Evolutionary conservation across 805 yeast genomes (phyloP), one percentile per base, ranked within the genome.

Genomic region (Teunomyces gatunensis): DNA sequence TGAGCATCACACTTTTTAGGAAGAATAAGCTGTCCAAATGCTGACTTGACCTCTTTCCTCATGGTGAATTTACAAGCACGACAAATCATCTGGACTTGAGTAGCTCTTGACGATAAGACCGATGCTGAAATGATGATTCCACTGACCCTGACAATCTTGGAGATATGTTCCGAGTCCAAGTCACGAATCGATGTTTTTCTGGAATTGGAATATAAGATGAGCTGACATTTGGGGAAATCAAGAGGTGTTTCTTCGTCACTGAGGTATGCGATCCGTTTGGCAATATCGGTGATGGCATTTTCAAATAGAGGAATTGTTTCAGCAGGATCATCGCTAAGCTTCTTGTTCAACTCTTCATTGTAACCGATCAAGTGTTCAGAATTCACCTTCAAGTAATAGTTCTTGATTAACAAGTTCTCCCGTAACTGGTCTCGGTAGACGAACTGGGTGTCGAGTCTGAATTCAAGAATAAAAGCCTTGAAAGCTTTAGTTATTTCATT

Each of bases 61-160:
- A 82, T 79, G 2, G 94, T 84, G 61, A 90, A 95, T 55, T 89
- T 81, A 69, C 99, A 94, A 45, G 80, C 77, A 51, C 96, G 80
- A 69, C 99, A 94, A 78, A 91, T 83, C 47, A 94, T 71, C 54
- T 87, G 90, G 27, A 91, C 81, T 47, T 74, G 76, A 0, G 96
- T 87, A 21, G 98, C 96, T 58, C 94, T 83, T 1, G 97, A 90
- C 29, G 86, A 75, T 47, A 94, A 75, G 25, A 95, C 91, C 3
- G 96, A 87, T 1, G 97, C 87, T 44, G 95, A 85, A 49, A 94
- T 92, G 56, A 94, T 79, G 58, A 94, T 94, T 27, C 99, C 99
- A 17, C 96, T 87, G 39, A 94, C 81, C 47, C 96, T 77, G 30
- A 94, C 92, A 46, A 94, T 85, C 64, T 89, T 88, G 21, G 97